phyloP scores from a whole-genome alignment of 495 filamentous ascomycete species.

The Podospora pseudoanserina region DNA sequence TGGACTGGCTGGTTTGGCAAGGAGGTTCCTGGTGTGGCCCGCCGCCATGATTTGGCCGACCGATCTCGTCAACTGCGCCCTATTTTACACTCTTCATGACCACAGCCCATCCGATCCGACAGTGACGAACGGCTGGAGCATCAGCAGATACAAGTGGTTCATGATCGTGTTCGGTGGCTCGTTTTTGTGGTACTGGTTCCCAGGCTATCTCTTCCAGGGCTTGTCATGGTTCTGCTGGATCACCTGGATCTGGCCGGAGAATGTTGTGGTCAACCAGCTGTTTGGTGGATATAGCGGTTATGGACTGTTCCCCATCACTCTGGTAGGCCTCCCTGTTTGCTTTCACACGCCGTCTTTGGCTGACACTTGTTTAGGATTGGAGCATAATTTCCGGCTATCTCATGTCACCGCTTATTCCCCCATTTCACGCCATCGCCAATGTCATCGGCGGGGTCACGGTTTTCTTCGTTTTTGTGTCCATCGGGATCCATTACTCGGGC shows the following conservation, averaged over 20 bases:
- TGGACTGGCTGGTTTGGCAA: conserved; percentile 65
- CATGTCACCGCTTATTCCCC: conserved; percentile 63
- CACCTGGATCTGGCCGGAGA: conserved; percentile 60
- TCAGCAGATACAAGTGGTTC: conserved; percentile 64
- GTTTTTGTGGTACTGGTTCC: conserved; percentile 56
- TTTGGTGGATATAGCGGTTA: conserved; percentile 64
- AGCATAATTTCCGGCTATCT: conserved; percentile 60
- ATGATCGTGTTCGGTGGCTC: conserved; percentile 53
- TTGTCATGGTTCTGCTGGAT: conserved; percentile 59
- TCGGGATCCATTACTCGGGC: conserved; percentile 60
- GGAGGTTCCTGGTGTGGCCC: conserved; percentile 62
- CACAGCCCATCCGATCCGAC: conserved; percentile 53
- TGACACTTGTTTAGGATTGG: conserved; percentile 51
- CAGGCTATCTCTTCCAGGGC: conserved; percentile 56
- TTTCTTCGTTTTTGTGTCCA: conserved; percentile 51
- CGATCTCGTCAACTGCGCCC: conserved; percentile 59
- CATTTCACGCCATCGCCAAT: conserved; percentile 63
- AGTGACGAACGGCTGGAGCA: conserved; percentile 60
- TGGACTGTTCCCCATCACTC: conserved; percentile 53
- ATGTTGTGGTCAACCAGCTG: conserved; percentile 64
- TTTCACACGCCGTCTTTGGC: neutral
- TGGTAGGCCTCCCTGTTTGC: conserved; percentile 27
- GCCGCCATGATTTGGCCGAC: conserved; percentile 73
- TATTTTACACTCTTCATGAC: conserved; percentile 69
- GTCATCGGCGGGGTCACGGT: conserved; percentile 53